Evolutionary conservation across 2,329 filamentous ascomycete genomes (phyloP).

Genomic region (Verticillium alfalfae): DNA sequence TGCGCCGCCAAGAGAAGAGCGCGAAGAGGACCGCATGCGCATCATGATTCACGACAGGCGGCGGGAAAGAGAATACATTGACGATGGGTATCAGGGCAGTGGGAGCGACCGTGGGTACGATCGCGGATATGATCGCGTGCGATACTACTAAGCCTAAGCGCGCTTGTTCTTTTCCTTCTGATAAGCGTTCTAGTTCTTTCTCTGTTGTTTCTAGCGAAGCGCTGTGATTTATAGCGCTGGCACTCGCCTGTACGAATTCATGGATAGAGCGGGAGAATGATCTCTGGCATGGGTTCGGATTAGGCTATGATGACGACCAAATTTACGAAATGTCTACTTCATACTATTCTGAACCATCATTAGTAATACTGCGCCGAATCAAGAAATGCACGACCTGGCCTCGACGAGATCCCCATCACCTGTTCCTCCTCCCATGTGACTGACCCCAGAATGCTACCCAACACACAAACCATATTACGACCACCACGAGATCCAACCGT

Average conservation of each 20-base stretch:
- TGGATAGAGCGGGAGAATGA: not conserved
- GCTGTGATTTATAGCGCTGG: not conserved
- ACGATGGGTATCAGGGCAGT: not conserved
- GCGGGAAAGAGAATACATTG: slow-evolving; percentile 24
- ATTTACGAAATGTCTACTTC: not conserved
- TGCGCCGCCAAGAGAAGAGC: slow-evolving; percentile 17
- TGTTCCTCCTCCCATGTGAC: too few species aligned
- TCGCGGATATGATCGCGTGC: not conserved
- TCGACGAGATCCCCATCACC: too few species aligned
- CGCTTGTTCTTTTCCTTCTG: not conserved
- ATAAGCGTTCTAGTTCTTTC: not conserved
- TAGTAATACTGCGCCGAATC: too few species aligned
- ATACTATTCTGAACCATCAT: not conserved
- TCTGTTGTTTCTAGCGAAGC: not conserved
- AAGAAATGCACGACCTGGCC: too few species aligned
- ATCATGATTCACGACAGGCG: slow-evolving; percentile 27
- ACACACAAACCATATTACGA: too few species aligned
- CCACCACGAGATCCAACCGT: not conserved
- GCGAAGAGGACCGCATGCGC: slow-evolving; percentile 23
- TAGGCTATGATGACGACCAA: not conserved
- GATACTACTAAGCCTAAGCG: not conserved
- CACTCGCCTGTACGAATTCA: not conserved
- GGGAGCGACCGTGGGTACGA: not conserved
- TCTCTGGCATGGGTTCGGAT: not conserved
- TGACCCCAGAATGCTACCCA: too few species aligned